phyloP scores from a whole-genome alignment of 2,329 filamentous ascomycete genomes.

The Phyllosticta citriasiana region DNA sequence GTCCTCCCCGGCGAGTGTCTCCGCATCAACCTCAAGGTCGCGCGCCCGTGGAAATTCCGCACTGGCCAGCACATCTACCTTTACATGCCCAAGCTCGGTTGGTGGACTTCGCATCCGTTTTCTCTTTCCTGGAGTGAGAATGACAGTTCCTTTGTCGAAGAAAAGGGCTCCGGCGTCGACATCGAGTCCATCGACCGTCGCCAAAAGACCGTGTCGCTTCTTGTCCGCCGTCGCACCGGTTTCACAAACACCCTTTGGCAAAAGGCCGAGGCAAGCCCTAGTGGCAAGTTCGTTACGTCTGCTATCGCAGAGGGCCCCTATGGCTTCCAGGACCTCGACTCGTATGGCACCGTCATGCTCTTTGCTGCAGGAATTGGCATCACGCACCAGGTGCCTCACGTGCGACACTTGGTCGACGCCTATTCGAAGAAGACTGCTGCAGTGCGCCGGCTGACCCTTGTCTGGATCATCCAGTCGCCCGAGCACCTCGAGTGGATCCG shows the following conservation, averaged over 20 bases:
- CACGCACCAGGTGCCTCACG: slow-evolving; percentile 85
- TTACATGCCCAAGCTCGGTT: slow-evolving; percentile 62
- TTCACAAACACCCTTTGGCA: slow-evolving; percentile 77
- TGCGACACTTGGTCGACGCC: slow-evolving; percentile 53
- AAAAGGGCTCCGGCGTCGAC: slow-evolving; percentile 39
- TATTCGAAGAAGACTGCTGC: slow-evolving; percentile 63
- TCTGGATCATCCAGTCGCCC: slow-evolving; percentile 88
- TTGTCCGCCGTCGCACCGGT: slow-evolving; percentile 80
- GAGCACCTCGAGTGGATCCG: slow-evolving; percentile 90
- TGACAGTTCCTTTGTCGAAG: slow-evolving; percentile 27
- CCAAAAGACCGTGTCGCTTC: slow-evolving; percentile 60
- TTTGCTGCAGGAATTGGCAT: slow-evolving; percentile 92
- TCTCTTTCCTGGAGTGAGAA: slow-evolving; percentile 71
- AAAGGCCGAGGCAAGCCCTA: slow-evolving; percentile 48
- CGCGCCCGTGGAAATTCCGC: slow-evolving; percentile 65
- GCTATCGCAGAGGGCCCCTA: slow-evolving; percentile 88
- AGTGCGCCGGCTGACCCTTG: slow-evolving; percentile 68
- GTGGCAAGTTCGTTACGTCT: slow-evolving; percentile 49
- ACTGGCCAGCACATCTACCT: slow-evolving; percentile 72
- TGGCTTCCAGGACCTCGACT: slow-evolving; percentile 72
- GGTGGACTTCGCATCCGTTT: slow-evolving; percentile 71
- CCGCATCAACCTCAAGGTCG: slow-evolving; percentile 63
- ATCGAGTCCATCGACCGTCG: slow-evolving; percentile 38
- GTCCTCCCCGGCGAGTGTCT: slow-evolving; percentile 66
- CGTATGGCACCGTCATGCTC: slow-evolving; percentile 83